Percentiles rank a stretch among this genome's conserved stretches.
These are phyloP conservation scores for Hortiboletus rubellus DNA, from an alignment of 1,284 basidiomycete genomes.

Conservation along the genomic window DNA sequence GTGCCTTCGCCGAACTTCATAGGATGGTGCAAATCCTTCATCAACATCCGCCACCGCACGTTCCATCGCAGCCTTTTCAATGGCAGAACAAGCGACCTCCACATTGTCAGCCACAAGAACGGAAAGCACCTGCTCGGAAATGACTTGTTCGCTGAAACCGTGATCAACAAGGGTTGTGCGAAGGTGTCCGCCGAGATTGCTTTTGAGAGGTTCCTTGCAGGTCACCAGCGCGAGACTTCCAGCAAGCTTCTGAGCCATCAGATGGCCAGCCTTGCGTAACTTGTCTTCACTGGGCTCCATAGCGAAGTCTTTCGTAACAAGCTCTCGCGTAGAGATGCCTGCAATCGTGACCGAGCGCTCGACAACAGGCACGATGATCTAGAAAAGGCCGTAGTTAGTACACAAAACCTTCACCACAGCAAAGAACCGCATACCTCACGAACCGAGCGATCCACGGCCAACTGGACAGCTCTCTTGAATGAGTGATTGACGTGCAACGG, in stretches of 20 bases:
- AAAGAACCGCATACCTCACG: conserved; percentile 66
- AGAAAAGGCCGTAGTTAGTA: conserved; percentile 3
- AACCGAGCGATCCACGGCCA: conserved; percentile 93
- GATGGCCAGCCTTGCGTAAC: conserved; percentile 88
- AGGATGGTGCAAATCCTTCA: conserved; percentile 82
- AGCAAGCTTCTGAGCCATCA: conserved; percentile 97
- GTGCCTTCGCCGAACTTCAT: conserved; percentile 84
- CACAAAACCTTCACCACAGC: neutral
- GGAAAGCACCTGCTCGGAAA: conserved; percentile 70
- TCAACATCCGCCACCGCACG: conserved; percentile 95
- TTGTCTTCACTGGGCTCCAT: conserved; percentile 92
- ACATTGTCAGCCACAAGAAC: conserved; percentile 92
- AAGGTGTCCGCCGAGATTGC: conserved; percentile 89
- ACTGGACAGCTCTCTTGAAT: conserved; percentile 90
- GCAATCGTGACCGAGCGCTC: conserved; percentile 99
- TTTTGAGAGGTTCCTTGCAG: conserved; percentile 96
- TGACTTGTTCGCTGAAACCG: conserved; percentile 82
- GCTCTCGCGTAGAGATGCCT: conserved; percentile 94
- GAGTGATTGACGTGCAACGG: conserved; percentile 76
- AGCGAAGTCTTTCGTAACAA: conserved; percentile 96
- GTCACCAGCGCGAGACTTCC: conserved; percentile 97
- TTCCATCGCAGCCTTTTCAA: conserved; percentile 98
- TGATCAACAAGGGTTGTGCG: conserved; percentile 79
- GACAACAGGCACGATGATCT: conserved; percentile 97
- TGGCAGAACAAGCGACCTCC: conserved; percentile 91